Percentiles rank a stretch among this genome's conserved stretches.
Conservation (phyloP, 305 asterid species). For the Lippia alba region DNA sequence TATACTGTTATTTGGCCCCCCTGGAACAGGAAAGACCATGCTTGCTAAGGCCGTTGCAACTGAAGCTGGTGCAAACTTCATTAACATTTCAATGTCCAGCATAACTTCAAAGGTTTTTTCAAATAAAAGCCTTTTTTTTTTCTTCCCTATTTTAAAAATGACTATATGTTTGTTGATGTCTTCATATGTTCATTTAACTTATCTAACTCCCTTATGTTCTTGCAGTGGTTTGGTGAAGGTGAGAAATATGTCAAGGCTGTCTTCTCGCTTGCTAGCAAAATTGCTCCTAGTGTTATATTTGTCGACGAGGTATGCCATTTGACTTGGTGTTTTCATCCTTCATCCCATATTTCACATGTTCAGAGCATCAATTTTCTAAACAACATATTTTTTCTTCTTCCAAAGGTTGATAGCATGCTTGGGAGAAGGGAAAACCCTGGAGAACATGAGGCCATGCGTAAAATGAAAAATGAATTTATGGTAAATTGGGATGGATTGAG, state of each 20-base stretch:
- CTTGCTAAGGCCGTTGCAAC: conserved; percentile 67
- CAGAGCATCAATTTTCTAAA: conserved; percentile 15
- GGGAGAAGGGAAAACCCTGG: conserved; percentile 75
- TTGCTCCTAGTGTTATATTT: conserved; percentile 58
- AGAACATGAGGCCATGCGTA: conserved; percentile 79
- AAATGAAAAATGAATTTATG: conserved; percentile 67
- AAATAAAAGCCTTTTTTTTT: conserved; percentile 1
- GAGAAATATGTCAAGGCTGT: conserved; percentile 62
- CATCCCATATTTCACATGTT: conserved; percentile 4
- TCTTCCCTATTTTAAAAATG: neutral
- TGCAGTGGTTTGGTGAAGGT: conserved; percentile 62
- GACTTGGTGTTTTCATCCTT: conserved; percentile 14
- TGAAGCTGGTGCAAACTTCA: conserved; percentile 60
- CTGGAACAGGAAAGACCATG: conserved; percentile 66
- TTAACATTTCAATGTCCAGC: conserved; percentile 58
- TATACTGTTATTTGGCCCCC: conserved; percentile 61
- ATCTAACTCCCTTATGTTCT: conserved; percentile 24
- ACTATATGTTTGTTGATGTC: conserved; percentile 10
- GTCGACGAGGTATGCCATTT: conserved; percentile 51
- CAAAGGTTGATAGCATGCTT: conserved; percentile 81
- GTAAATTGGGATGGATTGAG: conserved; percentile 83
- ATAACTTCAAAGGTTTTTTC: conserved; percentile 50
- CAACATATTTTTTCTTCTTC: conserved; percentile 10
- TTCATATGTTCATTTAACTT: conserved; percentile 23
- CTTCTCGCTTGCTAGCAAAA: conserved; percentile 57